A percentile compares a stretch with the other conserved stretches of the same genome.
These are phyloP conservation scores for Chlorella sp. DNA, from an alignment of 139 green algal genomes.

Conservation along the genomic window DNA sequence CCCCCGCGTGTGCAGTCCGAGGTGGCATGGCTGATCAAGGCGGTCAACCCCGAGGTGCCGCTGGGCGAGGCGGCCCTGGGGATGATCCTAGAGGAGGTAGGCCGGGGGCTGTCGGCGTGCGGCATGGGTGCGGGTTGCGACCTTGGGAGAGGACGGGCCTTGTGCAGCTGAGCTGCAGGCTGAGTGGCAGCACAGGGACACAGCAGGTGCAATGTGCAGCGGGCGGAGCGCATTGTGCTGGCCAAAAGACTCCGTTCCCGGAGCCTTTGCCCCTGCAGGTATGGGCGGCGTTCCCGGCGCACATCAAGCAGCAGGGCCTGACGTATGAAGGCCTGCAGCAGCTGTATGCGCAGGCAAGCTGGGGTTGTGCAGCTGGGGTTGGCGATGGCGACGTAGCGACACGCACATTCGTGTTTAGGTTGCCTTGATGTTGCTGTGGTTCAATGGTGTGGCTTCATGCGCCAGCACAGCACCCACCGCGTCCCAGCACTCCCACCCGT, in stretches of 20 bases:
- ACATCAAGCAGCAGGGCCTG: constrained; percentile 31
- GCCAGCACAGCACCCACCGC: neutral
- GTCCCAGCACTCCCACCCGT: neutral
- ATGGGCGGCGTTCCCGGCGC: constrained; percentile 25
- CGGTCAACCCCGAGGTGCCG: constrained; percentile 37
- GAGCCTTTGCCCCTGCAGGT: constrained; percentile 1
- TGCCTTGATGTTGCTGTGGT: no score
- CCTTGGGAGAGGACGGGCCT: neutral
- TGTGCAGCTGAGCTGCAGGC: neutral
- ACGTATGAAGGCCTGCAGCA: constrained; percentile 30
- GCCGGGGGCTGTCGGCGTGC: neutral
- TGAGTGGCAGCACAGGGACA: neutral
- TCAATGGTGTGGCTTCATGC: no score
- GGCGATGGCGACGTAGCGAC: no score
- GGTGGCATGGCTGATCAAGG: constrained; percentile 28
- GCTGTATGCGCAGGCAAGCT: constrained; percentile 32
- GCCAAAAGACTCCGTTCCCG: neutral
- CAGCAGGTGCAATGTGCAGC: neutral
- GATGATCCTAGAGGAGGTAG: constrained; percentile 45
- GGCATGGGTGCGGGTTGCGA: neutral
- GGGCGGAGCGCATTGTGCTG: neutral
- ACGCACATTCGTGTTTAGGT: no score
- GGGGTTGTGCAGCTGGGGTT: no score
- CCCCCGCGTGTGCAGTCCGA: constrained; percentile 21
- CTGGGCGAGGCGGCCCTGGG: constrained; percentile 27